Base-by-base conservation (phyloP, 352 stramenopile species). In the Globisporangium okanoganense region DNA sequence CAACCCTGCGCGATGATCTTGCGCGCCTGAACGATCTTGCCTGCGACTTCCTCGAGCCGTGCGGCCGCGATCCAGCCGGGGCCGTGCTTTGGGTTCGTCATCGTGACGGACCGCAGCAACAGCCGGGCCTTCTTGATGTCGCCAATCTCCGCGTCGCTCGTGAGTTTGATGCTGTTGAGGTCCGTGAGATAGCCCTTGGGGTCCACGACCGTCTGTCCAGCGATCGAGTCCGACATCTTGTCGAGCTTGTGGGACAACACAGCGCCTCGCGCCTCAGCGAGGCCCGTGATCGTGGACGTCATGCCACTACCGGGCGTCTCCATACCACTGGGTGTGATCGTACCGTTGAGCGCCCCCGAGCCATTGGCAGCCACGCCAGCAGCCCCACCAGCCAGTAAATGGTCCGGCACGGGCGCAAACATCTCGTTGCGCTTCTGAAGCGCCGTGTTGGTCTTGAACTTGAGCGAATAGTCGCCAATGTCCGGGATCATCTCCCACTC, bases 111-210 rank as follows among this genome's bases (percentile, higher is more conserved):
- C 56, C 96, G 96, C 12, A 99, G 82, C 14, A 99, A 71, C 44
- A 99, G 70, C 10, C 97, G 83, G 22, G 97, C 97, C 68, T 99
- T 99, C 67, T 99, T 97, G 45, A 99, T 98, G 75, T 99, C 97
- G 24, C 95, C 96, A 41, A 99, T 95, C 72, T 99, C 93, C 0
- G 94, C 89, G 58, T 97, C 91, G 25, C 84, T 94, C 35, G 84
- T 92, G 44, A 98, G 87, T 65, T 98, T 98, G 43, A 97, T 61
- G 57, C 77, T 97, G 64, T 98, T 98, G 38, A 99, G 77, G 64
- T 96, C 92, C 2, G 97, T 99, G n/a, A 99, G 68, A 73, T 99
- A 99, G 9, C 97, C 97, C 69, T 98, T 96, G 0, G 97, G 95
- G 74, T 99, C 96, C 27, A 99, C 91, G 2, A 98, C 94, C 0